Percentiles rank a stretch among this genome's conserved stretches.
Conservation (phyloP, 805 yeast genomes). For the Wickerhamiella australiensis region DNA sequence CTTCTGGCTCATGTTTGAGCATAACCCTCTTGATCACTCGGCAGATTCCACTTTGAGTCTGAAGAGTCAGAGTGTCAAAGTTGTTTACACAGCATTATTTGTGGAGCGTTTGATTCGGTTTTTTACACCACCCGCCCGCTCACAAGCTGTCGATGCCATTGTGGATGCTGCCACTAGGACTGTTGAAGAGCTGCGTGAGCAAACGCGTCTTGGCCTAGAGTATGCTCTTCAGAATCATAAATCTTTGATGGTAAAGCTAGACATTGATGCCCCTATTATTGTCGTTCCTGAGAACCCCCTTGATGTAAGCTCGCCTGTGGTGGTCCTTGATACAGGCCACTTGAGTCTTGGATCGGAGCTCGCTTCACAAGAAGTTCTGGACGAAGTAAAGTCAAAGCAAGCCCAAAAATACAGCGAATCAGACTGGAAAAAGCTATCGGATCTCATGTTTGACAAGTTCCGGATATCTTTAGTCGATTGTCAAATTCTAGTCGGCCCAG, state of each 20-base stretch:
- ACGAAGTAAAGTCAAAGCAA: conserved; percentile 51
- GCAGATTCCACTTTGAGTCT: conserved; percentile 73
- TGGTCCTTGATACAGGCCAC: conserved; percentile 91
- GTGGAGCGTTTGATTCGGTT: conserved; percentile 62
- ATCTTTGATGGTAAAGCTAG: conserved; percentile 72
- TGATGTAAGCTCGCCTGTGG: conserved; percentile 74
- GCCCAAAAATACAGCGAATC: conserved; percentile 41
- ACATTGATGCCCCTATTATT: conserved; percentile 86
- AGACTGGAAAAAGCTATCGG: conserved; percentile 66
- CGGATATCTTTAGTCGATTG: conserved; percentile 68
- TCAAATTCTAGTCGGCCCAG: conserved; percentile 76
- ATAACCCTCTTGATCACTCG: conserved; percentile 68
- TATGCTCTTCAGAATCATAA: conserved; percentile 92
- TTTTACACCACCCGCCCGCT: conserved; percentile 78
- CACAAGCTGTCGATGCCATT: conserved; percentile 79
- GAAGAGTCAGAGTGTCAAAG: conserved; percentile 73
- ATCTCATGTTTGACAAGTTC: conserved; percentile 83
- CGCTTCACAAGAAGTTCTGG: conserved; percentile 41
- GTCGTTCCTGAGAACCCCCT: conserved; percentile 70
- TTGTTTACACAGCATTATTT: conserved; percentile 77
- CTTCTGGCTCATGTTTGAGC: conserved; percentile 70
- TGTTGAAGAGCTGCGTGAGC: conserved; percentile 77
- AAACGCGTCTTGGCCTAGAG: conserved; percentile 83
- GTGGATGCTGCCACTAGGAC: conserved; percentile 93
- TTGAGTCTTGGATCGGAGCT: conserved; percentile 72